Conservation (phyloP, 2,329 filamentous ascomycete genomes). For the Colletotrichum camelliae region DNA sequence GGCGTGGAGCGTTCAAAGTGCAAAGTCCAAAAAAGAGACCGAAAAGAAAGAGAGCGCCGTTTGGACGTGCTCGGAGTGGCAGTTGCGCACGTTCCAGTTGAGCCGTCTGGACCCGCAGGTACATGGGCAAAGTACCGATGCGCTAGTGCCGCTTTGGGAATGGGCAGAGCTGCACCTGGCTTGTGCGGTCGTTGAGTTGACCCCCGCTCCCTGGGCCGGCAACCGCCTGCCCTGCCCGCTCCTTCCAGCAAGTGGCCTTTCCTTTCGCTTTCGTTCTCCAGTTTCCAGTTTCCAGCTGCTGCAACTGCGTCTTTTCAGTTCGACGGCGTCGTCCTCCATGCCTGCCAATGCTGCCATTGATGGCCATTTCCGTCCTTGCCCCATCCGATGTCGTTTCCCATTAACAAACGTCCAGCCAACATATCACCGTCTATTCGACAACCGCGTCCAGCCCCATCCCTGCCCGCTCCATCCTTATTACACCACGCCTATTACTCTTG, state of each 20-base stretch:
- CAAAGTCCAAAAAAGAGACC: neutral
- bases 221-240: neutral
- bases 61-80: neutral
- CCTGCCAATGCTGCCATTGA: neutral
- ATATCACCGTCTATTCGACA: neutral
- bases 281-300: neutral
- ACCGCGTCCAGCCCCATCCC: neutral
- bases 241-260: neutral
- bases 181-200: neutral
- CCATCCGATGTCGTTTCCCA: neutral
- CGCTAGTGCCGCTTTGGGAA: neutral
- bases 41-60: neutral
- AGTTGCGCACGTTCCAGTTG: neutral
- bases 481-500: neutral
- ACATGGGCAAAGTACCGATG: neutral
- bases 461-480: neutral
- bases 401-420: neutral
- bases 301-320: neutral
- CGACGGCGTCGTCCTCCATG: neutral
- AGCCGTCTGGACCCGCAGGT: slow-evolving; percentile 1
- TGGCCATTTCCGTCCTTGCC: neutral
- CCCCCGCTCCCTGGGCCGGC: neutral
- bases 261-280: neutral
- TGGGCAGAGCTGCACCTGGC: neutral
- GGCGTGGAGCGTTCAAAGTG: neutral